Evolutionary conservation across 2,329 filamentous ascomycete species (phyloP).

Genomic region (Iodosphaeria phyllophila): DNA sequence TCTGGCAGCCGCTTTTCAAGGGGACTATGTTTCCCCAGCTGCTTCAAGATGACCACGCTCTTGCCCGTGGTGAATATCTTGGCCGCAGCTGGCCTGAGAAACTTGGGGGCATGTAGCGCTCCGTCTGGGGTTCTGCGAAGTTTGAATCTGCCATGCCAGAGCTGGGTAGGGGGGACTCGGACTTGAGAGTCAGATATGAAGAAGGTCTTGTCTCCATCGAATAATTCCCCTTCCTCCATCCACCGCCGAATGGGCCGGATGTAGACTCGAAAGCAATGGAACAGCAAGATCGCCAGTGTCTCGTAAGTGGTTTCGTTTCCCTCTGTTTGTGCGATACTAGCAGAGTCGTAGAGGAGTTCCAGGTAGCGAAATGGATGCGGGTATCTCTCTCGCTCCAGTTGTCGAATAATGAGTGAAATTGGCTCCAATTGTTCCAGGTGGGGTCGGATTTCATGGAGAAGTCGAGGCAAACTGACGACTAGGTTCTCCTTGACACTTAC

Average conservation of each 20-base stretch:
- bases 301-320: constrained; percentile 43
- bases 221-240: constrained; percentile 65
- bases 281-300: constrained; percentile 51
- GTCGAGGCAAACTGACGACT: constrained; percentile 45
- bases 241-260: constrained; percentile 61
- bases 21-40: constrained; percentile 37
- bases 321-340: constrained; percentile 49
- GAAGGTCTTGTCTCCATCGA: constrained; percentile 47
- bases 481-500: constrained; percentile 31
- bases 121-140: constrained; percentile 43
- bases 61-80: constrained; percentile 81
- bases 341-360: constrained; percentile 57
- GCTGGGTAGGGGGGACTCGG: constrained; percentile 37
- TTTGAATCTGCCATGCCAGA: constrained; percentile 63
- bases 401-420: constrained; percentile 42
- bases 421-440: constrained; percentile 35
- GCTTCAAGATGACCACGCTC: constrained; percentile 66
- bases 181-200: constrained; percentile 48
- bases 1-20: constrained; percentile 16
- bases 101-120: constrained; percentile 49
- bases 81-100: constrained; percentile 47
- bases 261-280: constrained; percentile 69
- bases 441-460: constrained; percentile 37
- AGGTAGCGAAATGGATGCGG: constrained; percentile 51
- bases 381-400: constrained; percentile 28